A percentile compares a stretch with the other conserved stretches of the same genome.
Evolutionary conservation across 345 rosid species (phyloP).

Genomic region (Iberis pinnata): DNA sequence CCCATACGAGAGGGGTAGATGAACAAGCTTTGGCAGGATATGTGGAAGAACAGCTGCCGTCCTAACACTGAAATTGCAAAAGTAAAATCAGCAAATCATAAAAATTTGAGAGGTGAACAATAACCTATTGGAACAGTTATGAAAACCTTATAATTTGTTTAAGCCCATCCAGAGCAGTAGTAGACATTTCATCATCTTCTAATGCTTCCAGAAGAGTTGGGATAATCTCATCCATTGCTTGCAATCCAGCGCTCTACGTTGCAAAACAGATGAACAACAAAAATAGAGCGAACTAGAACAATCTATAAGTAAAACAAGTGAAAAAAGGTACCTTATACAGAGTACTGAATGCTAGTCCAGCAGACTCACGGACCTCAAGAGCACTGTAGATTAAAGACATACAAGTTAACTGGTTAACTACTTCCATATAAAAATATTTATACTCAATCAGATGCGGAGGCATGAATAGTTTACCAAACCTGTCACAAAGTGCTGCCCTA

Average conservation of each 20-base stretch:
- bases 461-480: conserved; percentile 37
- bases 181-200: conserved; percentile 85
- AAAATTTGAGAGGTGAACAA: conserved; percentile 7
- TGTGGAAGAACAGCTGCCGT: conserved; percentile 97
- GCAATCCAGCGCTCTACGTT: conserved; percentile 92
- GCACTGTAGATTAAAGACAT: conserved; percentile 35
- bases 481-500: conserved; percentile 92
- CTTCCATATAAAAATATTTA: no score
- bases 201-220: conserved; percentile 89
- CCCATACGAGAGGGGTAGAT: conserved; percentile 86
- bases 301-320: conserved; percentile 10
- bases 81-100: conserved; percentile 23
- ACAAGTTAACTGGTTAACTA: no score
- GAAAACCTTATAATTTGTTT: conserved; percentile 83
- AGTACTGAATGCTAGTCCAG: conserved; percentile 94
- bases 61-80: conserved; percentile 62
- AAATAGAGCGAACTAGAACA: background rate
- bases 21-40: conserved; percentile 91
- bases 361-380: conserved; percentile 93
- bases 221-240: conserved; percentile 97
- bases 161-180: conserved; percentile 92
- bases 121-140: conserved; percentile 6
- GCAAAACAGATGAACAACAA: conserved; percentile 1
- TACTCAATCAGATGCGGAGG: conserved; percentile 7
- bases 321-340: conserved; percentile 69